phyloP scores from a whole-genome alignment of 257 asterid genomes.

The Solanum etuberosum region DNA sequence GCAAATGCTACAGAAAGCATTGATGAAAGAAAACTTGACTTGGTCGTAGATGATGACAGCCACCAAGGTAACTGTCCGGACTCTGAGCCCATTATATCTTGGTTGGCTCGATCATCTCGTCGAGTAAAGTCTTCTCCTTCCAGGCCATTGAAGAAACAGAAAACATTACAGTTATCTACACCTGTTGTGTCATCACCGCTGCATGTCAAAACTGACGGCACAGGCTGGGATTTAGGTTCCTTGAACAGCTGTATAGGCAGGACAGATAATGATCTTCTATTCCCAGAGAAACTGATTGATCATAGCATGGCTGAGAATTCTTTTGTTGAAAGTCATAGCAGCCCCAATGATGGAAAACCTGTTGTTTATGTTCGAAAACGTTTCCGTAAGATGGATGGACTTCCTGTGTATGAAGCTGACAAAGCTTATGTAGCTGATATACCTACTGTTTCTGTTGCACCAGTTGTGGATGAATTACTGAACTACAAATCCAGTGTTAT shows the following conservation, averaged over 20 bases:
- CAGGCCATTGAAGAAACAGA: constrained; percentile 43
- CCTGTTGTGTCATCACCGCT: constrained; percentile 26
- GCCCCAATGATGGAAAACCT: constrained; percentile 18
- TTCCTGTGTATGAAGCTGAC: constrained; percentile 21
- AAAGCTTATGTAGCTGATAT: constrained; percentile 20
- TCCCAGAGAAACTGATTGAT: constrained; percentile 21
- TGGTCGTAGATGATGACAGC: constrained; percentile 35
- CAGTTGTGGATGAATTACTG: constrained; percentile 10
- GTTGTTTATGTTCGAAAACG: constrained; percentile 74
- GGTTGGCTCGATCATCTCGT: constrained; percentile 82
- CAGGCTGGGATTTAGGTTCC: constrained; percentile 15
- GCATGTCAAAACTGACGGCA: constrained; percentile 27
- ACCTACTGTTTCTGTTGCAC: constrained; percentile 3
- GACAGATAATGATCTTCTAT: constrained; percentile 22
- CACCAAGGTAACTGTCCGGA: constrained; percentile 41
- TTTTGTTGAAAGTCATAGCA: constrained; percentile 22
- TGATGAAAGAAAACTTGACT: constrained; percentile 21
- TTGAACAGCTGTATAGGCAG: constrained; percentile 16
- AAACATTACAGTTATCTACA: constrained; percentile 20
- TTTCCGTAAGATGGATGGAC: constrained; percentile 18
- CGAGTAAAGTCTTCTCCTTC: constrained; percentile 52
- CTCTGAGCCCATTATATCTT: constrained; percentile 80
- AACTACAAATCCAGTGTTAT: constrained; percentile 1
- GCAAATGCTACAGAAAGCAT: constrained; percentile 13
- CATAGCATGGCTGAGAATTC: constrained; percentile 18